Conservation (phyloP, 495 filamentous ascomycete species). For the Penicillium cataractarum region DNA sequence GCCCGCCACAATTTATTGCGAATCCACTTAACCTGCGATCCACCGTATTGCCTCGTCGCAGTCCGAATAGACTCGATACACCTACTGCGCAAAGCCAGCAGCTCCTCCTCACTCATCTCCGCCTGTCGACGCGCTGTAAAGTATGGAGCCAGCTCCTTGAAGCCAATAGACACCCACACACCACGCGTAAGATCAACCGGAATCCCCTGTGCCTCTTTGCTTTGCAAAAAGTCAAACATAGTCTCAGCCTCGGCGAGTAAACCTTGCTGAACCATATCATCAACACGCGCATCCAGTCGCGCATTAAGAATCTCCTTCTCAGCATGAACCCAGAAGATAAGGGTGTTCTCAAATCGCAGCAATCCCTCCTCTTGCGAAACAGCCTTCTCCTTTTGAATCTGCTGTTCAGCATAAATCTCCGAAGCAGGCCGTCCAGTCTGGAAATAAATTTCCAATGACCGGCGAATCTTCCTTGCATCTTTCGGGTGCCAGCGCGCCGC, state of each 20-base stretch:
- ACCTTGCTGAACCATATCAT: constrained; percentile 78
- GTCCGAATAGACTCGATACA: constrained; percentile 66
- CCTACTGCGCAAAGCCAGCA: constrained; percentile 44
- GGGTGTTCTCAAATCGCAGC: constrained; percentile 54
- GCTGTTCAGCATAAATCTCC: constrained; percentile 84
- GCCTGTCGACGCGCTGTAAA: constrained; percentile 53
- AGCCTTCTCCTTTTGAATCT: constrained; percentile 30
- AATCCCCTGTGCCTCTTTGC: constrained; percentile 50
- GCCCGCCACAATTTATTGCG: constrained; percentile 74
- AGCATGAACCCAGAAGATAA: constrained; percentile 89
- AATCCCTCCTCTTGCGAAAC: constrained; percentile 30
- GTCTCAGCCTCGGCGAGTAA: constrained; percentile 68
- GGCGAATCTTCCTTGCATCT: constrained; percentile 84
- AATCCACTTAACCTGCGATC: constrained; percentile 83
- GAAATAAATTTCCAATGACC: constrained; percentile 88
- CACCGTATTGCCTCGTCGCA: constrained; percentile 86
- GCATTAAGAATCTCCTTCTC: constrained; percentile 63
- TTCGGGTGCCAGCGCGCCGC: constrained; percentile 93
- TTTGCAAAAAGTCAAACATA: constrained; percentile 58
- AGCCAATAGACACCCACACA: constrained; percentile 96
- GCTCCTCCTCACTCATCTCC: constrained; percentile 37
- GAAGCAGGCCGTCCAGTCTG: constrained; percentile 78
- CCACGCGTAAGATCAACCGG: constrained; percentile 72
- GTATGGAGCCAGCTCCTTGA: constrained; percentile 82
- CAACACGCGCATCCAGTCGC: constrained; percentile 76